Conservation (phyloP, 2,329 filamentous ascomycete species). For the Cryoendolithus antarcticus region DNA sequence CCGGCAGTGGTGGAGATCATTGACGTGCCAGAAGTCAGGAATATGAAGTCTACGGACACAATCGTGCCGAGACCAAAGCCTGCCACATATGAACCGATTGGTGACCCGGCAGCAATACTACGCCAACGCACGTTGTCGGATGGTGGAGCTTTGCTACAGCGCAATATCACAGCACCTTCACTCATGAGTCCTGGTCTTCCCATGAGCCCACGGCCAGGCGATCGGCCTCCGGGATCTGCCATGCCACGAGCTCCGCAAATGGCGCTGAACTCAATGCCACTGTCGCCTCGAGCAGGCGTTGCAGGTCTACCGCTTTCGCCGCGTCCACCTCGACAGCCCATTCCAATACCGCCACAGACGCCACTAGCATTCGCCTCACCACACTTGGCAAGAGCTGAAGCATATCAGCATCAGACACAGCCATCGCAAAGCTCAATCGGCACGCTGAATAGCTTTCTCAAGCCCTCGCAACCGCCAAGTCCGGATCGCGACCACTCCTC, state of each 20-base stretch:
- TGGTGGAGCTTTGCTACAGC: constrained; percentile 12
- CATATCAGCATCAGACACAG: constrained; percentile 19
- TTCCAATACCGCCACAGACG: constrained; percentile 59
- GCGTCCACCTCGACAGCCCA: constrained; percentile 59
- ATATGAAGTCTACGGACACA: no score
- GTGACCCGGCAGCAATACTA: constrained; percentile 16
- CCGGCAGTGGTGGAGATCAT: not conserved
- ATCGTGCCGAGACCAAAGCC: no score
- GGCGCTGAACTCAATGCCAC: constrained; percentile 50
- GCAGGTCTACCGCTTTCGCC: constrained; percentile 53
- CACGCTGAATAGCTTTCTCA: constrained; percentile 7
- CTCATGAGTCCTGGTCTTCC: constrained; percentile 51
- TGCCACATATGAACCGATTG: constrained; percentile 11
- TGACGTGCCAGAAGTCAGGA: no score
- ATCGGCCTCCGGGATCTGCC: constrained; percentile 48
- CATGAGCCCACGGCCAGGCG: constrained; percentile 47
- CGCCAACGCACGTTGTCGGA: constrained; percentile 17
- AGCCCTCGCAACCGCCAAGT: constrained; percentile 13
- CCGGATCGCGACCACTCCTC: constrained; percentile 16
- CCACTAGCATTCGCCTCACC: constrained; percentile 51
- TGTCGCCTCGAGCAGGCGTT: constrained; percentile 48
- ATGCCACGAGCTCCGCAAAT: constrained; percentile 45
- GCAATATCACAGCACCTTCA: constrained; percentile 30
- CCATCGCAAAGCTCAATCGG: constrained; percentile 8
- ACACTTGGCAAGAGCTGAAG: constrained; percentile 28